Base-by-base conservation (phyloP, 257 asterid species). In the Nemophila menziesii region DNA sequence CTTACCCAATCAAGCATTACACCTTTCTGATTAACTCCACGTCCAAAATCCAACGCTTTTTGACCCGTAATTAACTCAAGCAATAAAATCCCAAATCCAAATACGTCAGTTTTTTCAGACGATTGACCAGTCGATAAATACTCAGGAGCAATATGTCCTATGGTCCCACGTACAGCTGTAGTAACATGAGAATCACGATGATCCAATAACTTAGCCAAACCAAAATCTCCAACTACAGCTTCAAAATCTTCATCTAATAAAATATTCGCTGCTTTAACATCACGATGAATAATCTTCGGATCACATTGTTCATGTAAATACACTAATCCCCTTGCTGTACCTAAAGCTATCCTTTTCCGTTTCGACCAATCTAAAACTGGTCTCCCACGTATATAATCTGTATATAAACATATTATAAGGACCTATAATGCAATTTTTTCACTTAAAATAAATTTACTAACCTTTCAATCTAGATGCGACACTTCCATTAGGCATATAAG, bases 141-240 rank as follows among this genome's bases (percentile, higher is more conserved):
- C 36, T 87, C 97, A 0, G 95, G 95, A 27, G 97, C 95, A 52
- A 87, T 87, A 67, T 87, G 95, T n/a, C 97, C 95, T 8, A 87
- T 74, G 1, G 95, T 87, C 51, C 97, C 97, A n/a, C 95, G 77
- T 15, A 82, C 97, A 29, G 97, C 95, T 0, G 97, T 87, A 6
- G 97, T 79, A 23, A 87, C 97, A 22, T 87, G 97, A 49, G 97
- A 77, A 41, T 87, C 95, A 0, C 66, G 76, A 56, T 83, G 95
- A 58, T 86, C 95, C 71, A 86, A 65, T 12, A 86, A 93, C 75
- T 86, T 82, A 8, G 97, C 97, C 66, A 86, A 46, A 19, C 97
- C 97, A 18, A 82, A 86, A 68, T 86, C 97, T 23, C 97, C 97
- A 16, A 86, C 95, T 21, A 86, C 93, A 0, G 97, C 97, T 62